Base-by-base conservation (phyloP, 1,284 basidiomycete genomes). In the Testicularia cyperi region DNA sequence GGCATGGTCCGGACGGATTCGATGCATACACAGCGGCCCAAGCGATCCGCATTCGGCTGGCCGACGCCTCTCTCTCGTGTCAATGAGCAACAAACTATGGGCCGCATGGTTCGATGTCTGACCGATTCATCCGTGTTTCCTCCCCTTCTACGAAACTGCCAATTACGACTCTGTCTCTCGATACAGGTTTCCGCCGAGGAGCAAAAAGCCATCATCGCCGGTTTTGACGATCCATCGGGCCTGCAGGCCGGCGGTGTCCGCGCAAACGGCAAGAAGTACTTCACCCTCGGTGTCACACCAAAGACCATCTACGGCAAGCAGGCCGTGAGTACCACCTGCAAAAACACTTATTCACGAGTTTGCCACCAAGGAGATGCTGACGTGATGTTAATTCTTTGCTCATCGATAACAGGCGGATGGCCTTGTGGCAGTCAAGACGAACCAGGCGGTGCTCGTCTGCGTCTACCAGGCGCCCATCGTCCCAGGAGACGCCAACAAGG, bases 261-360 rank as follows among this genome's bases (percentile, higher is more conserved):
- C 31, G 81, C 91, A 24, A 82, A 78, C 6, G 86, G 86, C 12
- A 79, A 83, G 68, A 97, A 97, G 80, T 97, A 84, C 81, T 86
- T 95, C 79, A 82, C 82, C 6, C 77, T 92, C 32, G 79, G 78
- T 35, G 86, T 82, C n/a, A 77, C 81, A 38, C 78, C 78, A 0
- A 81, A 85, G 18, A 85, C 81, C 66, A 80, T 94, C 40, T 86
- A 92, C 68, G 85, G 86, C 41, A 92, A 92, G 84, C 88, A 90
- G 77, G 80, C 73, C 69, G 91, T 90, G 67, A 77, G 86, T 72
- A n/a, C n/a, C 13, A n/a, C n/a, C n/a, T n/a, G n/a, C n/a, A n/a
- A n/a, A n/a, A n/a, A n/a, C n/a, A n/a, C n/a, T n/a, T n/a, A n/a
- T n/a, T n/a, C n/a, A n/a, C n/a, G n/a, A n/a, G n/a, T n/a, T n/a